Percentiles rank a stretch among this genome's conserved stretches.
These are phyloP conservation scores for Hemileia vastatrix DNA, from an alignment of 1,284 basidiomycete genomes.

Conservation along the genomic window DNA sequence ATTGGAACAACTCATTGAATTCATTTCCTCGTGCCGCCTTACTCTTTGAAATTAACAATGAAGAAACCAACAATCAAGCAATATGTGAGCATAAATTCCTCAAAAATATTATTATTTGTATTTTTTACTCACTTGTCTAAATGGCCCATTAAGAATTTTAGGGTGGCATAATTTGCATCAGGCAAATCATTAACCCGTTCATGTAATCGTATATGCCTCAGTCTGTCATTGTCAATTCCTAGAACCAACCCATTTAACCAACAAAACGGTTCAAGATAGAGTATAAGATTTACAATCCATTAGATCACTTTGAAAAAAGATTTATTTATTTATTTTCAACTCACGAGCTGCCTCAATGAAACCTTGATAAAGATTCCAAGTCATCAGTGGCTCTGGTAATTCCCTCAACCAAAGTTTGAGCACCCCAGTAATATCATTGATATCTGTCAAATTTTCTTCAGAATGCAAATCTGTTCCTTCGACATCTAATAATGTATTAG, in stretches of 20 bases:
- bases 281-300: neutral
- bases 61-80: neutral
- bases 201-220: conserved; percentile 87
- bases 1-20: conserved; percentile 90
- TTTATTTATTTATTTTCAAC: conserved; percentile 40
- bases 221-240: conserved; percentile 86
- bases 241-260: conserved; percentile 8
- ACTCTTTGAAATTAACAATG: conserved; percentile 6
- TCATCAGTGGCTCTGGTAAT: conserved; percentile 86
- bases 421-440: conserved; percentile 88
- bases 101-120: too few species aligned
- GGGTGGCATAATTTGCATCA: conserved; percentile 92
- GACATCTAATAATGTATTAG: conserved; percentile 61
- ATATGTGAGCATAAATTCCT: neutral
- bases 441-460: conserved; percentile 81
- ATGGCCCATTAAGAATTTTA: conserved; percentile 93
- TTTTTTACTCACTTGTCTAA: conserved; percentile 59
- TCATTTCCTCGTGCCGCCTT: conserved; percentile 47
- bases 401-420: conserved; percentile 96
- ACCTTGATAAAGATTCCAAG: conserved; percentile 68
- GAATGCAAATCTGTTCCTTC: conserved; percentile 72
- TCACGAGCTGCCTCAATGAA: conserved; percentile 92
- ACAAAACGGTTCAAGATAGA: neutral
- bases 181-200: conserved; percentile 96
- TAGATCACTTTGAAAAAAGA: neutral